Evolutionary conservation across 2,329 filamentous ascomycete species (phyloP).

Genomic region (Fusarium sp.): DNA sequence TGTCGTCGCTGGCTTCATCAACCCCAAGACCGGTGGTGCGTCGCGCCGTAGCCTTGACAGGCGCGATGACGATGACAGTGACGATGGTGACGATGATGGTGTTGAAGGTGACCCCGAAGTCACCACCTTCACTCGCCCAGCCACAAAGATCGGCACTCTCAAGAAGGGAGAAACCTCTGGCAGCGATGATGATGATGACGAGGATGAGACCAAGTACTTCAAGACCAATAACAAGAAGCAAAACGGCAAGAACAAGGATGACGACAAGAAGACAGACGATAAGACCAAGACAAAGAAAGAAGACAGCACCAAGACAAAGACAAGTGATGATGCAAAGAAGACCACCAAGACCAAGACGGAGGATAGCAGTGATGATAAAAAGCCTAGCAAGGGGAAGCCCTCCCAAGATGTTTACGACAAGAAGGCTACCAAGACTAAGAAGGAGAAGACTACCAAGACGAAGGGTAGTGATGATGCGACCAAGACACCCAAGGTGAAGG

Average conservation of each 20-base stretch:
- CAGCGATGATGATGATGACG: background rate
- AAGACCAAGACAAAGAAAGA: background rate
- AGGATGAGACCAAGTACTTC: background rate
- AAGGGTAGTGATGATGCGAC: background rate
- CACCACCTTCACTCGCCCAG: background rate
- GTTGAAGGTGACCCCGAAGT: background rate
- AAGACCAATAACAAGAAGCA: conserved; percentile 11
- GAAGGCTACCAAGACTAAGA: background rate
- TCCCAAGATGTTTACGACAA: background rate
- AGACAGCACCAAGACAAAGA: background rate
- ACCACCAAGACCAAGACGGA: background rate
- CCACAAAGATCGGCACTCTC: background rate
- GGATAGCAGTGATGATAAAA: background rate
- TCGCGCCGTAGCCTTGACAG: background rate
- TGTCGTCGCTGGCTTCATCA: background rate
- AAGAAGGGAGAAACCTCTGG: background rate
- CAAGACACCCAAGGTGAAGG: background rate
- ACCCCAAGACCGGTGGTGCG: background rate
- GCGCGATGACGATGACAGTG: background rate
- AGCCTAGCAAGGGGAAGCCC: background rate
- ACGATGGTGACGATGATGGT: background rate
- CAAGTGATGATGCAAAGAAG: background rate
- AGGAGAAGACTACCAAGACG: background rate
- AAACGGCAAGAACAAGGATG: background rate
- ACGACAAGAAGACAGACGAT: background rate